These are phyloP conservation scores for Voacanga thouarsii DNA, from an alignment of 257 asterid species.

Conservation along the genomic window DNA sequence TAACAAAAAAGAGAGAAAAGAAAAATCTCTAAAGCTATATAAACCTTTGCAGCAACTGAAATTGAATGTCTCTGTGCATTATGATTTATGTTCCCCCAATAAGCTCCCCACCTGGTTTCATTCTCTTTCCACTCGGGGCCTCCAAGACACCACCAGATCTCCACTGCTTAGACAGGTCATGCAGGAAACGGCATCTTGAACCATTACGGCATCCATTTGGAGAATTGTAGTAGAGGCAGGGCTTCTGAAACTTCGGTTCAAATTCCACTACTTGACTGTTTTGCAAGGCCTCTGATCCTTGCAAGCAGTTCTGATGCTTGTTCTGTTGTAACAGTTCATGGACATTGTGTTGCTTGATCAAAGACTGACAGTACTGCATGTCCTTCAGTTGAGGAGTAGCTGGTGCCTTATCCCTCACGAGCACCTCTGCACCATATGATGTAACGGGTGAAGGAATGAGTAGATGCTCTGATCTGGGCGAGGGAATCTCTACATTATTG, in stretches of 20 bases:
- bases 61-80: background rate
- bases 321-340: constrained; percentile 8
- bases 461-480: constrained; percentile 7
- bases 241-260: constrained; percentile 14
- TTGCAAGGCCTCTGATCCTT: constrained; percentile 19
- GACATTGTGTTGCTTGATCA: constrained; percentile 28
- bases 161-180: constrained; percentile 18
- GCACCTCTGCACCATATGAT: background rate
- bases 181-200: constrained; percentile 29
- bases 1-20: background rate
- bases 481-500: constrained; percentile 12
- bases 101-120: constrained; percentile 15
- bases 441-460: background rate
- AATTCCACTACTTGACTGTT: constrained; percentile 4
- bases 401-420: background rate
- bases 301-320: constrained; percentile 20
- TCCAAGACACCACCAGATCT: constrained; percentile 19
- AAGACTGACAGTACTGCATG: constrained; percentile 20
- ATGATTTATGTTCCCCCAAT: background rate
- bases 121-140: constrained; percentile 28
- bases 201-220: constrained; percentile 40
- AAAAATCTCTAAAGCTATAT: background rate
- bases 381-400: constrained; percentile 22
- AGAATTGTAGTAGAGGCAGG: constrained; percentile 25
- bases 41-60: background rate